Percentiles rank a stretch among this genome's conserved stretches.
Evolutionary conservation across 2,329 filamentous ascomycete species (phyloP).

Genomic region (Geosmithia morbida): DNA sequence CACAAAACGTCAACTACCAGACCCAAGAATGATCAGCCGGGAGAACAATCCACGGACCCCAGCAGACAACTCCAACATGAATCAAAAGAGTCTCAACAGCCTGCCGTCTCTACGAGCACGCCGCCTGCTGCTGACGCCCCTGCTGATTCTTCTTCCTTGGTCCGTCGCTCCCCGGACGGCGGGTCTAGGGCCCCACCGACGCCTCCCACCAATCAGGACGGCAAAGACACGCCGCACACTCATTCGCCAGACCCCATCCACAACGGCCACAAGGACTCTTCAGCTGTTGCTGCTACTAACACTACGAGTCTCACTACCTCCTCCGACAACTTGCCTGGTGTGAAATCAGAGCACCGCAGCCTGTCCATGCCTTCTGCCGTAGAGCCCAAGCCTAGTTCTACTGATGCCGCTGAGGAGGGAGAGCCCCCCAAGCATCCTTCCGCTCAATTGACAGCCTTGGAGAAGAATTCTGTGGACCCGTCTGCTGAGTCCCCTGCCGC

Average conservation of each 20-base stretch:
- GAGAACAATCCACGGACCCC: not conserved
- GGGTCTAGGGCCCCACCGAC: not conserved
- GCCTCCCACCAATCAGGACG: not conserved
- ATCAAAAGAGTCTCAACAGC: not conserved
- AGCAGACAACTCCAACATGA: not conserved
- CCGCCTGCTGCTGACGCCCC: not conserved
- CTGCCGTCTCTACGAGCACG: not conserved
- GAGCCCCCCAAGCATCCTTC: not conserved
- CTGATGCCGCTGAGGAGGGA: not conserved
- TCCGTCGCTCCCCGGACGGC: not conserved
- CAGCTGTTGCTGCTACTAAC: not conserved
- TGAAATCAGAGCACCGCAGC: not conserved
- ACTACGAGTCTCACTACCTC: not conserved
- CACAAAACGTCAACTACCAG: not conserved
- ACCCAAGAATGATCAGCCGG: slow-evolving; percentile 1
- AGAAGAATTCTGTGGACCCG: not conserved
- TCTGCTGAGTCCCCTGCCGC: not conserved
- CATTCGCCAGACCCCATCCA: not conserved
- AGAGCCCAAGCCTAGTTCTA: not conserved
- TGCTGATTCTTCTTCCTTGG: not conserved
- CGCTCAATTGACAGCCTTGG: not conserved
- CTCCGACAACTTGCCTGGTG: not conserved
- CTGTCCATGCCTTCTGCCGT: not conserved
- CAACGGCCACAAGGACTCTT: not conserved
- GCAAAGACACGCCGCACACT: not conserved